A percentile compares a stretch with the other conserved stretches of the same genome.
Conservation (phyloP, 1,139 yeast species). For the Hansenula sp. region DNA sequence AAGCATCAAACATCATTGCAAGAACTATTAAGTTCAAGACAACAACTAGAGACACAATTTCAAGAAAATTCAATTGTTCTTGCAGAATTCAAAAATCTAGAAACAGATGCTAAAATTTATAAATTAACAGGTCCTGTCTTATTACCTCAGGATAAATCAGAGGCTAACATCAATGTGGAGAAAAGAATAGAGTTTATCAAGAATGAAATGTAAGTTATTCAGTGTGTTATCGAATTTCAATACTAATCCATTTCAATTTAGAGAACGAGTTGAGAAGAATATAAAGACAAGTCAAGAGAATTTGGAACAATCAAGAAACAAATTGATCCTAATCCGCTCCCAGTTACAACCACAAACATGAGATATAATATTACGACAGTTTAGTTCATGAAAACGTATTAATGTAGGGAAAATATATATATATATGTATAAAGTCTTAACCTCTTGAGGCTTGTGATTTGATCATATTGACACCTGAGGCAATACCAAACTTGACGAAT, state of each 20-base stretch:
- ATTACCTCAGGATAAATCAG: conserved; percentile 79
- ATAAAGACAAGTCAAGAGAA: conserved; percentile 48
- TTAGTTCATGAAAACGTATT: background rate
- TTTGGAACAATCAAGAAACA: conserved; percentile 46
- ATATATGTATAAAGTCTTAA: conserved; percentile 24
- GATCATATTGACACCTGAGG: conserved; percentile 62
- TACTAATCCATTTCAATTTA: conserved; percentile 6
- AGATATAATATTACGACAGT: no score
- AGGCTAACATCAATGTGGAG: conserved; percentile 77
- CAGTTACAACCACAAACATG: conserved; percentile 18
- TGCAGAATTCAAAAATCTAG: conserved; percentile 65
- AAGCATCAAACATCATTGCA: conserved; percentile 36
- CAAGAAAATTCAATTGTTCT: conserved; percentile 94
- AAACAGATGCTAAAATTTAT: conserved; percentile 67
- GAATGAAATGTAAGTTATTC: conserved; percentile 51
- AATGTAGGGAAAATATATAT: conserved; percentile 3
- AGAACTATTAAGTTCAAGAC: conserved; percentile 57
- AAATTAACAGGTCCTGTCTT: conserved; percentile 91
- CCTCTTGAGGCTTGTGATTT: conserved; percentile 71
- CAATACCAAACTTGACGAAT: conserved; percentile 70
- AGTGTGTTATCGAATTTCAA: background rate
- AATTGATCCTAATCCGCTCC: conserved; percentile 42
- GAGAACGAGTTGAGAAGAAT: conserved; percentile 55
- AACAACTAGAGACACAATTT: conserved; percentile 68
- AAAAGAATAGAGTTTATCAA: conserved; percentile 87